Percentiles rank a stretch among this genome's conserved stretches.
Conservation (phyloP, 2,329 filamentous ascomycete genomes). For the Diaporthe vaccinii region DNA sequence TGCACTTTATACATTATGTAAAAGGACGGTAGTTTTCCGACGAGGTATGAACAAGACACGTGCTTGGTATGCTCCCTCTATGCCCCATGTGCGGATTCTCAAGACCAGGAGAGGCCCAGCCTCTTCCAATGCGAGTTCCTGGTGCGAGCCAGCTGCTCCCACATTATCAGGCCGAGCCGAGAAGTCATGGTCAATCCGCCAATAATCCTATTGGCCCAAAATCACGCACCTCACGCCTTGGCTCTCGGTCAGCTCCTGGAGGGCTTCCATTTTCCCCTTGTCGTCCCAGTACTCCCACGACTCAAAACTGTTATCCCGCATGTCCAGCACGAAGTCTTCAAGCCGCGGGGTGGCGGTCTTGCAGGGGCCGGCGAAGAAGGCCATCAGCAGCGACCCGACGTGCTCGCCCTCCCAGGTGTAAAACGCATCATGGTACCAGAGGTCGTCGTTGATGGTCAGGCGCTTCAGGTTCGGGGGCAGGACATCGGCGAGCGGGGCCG, state of each 20-base stretch:
- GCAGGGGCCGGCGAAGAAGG: not conserved
- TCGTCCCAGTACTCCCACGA: not conserved
- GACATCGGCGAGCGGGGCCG: not conserved
- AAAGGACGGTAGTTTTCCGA: not conserved
- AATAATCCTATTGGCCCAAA: too few relatives aligned
- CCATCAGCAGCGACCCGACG: not conserved
- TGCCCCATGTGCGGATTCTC: too few relatives aligned
- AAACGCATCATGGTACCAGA: too few relatives aligned
- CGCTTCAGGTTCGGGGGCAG: not conserved
- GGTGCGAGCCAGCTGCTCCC: too few relatives aligned
- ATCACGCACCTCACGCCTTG: not conserved
- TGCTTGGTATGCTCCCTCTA: not conserved
- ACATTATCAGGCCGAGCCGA: not conserved
- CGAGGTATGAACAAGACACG: not conserved
- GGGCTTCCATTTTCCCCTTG: rapidly evolving
- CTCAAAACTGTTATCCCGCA: not conserved
- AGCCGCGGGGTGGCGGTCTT: not conserved
- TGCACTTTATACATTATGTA: not conserved
- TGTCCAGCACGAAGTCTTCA: not conserved
- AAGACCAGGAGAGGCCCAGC: too few relatives aligned
- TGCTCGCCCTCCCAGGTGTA: not conserved
- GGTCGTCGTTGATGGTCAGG: not conserved
- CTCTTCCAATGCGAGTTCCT: too few relatives aligned
- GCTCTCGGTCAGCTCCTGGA: not conserved
- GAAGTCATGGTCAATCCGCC: not conserved